phyloP scores from a whole-genome alignment of 1,284 basidiomycete species.

The Flammula alnicola region DNA sequence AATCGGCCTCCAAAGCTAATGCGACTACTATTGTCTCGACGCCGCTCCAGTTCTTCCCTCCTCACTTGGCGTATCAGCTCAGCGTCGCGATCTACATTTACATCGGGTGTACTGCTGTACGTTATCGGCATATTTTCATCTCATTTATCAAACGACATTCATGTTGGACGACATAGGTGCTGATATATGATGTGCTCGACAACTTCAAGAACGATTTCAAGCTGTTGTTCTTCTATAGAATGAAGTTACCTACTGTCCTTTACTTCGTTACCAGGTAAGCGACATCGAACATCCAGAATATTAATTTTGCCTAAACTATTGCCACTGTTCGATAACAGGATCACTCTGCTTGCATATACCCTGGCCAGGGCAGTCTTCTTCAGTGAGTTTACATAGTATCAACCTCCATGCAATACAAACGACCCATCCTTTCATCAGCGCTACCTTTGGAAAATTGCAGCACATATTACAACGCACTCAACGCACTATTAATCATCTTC shows the following conservation, averaged over 20 bases:
- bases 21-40: too few relatives aligned
- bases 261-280: slow-evolving; percentile 32
- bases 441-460: slow-evolving; percentile 4
- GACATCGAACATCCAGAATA: background rate
- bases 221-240: background rate
- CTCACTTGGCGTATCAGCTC: slow-evolving; percentile 17
- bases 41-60: slow-evolving; percentile 25
- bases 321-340: background rate
- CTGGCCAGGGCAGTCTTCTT: background rate
- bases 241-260: slow-evolving; percentile 18
- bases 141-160: background rate
- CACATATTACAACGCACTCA: slow-evolving; percentile 2
- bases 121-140: background rate
- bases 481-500: slow-evolving; percentile 24
- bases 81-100: slow-evolving; percentile 18
- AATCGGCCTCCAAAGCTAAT: too few relatives aligned
- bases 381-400: slow-evolving; percentile 2
- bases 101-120: slow-evolving; percentile 17
- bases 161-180: slow-evolving; percentile 27
- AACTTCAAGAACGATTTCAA: slow-evolving; percentile 8
- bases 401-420: background rate
- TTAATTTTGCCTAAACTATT: background rate
- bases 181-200: slow-evolving; percentile 32
- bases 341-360: background rate
- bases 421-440: background rate